Evolutionary conservation across 2,329 filamentous ascomycete species (phyloP), one percentile per base, ranked within the genome.

Genomic region (Parastagonospora avenae): DNA sequence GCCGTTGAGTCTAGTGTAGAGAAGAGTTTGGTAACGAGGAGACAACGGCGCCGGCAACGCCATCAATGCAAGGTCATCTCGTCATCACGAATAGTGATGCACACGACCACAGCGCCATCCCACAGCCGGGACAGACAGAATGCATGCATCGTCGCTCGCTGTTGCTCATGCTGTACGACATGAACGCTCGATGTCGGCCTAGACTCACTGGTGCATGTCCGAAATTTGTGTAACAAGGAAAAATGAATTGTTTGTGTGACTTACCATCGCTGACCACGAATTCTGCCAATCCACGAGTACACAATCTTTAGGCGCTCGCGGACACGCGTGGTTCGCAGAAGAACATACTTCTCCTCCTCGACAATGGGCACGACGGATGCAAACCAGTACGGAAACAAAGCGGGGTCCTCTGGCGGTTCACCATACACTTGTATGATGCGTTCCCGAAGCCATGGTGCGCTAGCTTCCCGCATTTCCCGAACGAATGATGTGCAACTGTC

Each of bases 341-440:
- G 76, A 10, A 82, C 80, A 60, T 96, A 95, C 69, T 93, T 95
- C 63, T 94, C 88, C 27, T 85, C 77, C 24, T 94, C 89, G 11
- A 83, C 82, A 32, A 94, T 85, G 0, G 91, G 91, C 10, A 96
- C 74, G 15, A 94, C 86, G 65, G 85, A 90, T 8, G 89, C 92
- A 60, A 96, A 88, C 92, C 92, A 97, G 82, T 92, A 96, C 0
- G 92, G 90, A 60, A 96, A 94, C 1, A 85, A 72, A 2, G 86
- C 86, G 1, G 91, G 86, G 64, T 96, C 90, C 12, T 83, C 79
- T 0, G 91, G 92, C 15, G 87, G 88, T 50, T 89, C 84, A 10
- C 92, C 92, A 59, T 93, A 94, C 5, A 89, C 85, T 29, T 84
- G 77, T 28, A 92, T 77, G 30, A 92, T 86, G 8, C 87, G 83